phyloP scores from a whole-genome alignment of 805 yeast genomes.

The Metschnikowia hibisci region DNA sequence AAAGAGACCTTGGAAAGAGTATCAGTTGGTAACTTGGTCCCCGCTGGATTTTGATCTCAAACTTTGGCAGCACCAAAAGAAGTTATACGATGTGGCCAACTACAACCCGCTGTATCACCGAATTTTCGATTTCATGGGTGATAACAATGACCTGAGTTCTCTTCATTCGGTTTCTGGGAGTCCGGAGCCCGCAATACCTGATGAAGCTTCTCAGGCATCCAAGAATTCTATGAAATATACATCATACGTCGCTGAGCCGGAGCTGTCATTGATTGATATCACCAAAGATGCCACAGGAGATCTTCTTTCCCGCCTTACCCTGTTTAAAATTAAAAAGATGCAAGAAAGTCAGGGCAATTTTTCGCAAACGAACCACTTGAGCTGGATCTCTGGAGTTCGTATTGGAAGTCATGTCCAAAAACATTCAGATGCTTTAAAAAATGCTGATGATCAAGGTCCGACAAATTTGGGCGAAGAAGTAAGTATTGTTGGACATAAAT shows the following conservation, averaged over 20 bases:
- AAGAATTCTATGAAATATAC: slow-evolving; percentile 19
- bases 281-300: slow-evolving; percentile 30
- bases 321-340: slow-evolving; percentile 34
- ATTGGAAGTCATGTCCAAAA: slow-evolving; percentile 51
- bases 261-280: slow-evolving; percentile 30
- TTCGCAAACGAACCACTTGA: slow-evolving; percentile 60
- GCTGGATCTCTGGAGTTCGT: slow-evolving; percentile 92
- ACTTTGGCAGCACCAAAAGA: slow-evolving; percentile 64
- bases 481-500: slow-evolving; percentile 79
- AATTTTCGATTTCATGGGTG: slow-evolving; percentile 15
- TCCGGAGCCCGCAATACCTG: slow-evolving; percentile 9
- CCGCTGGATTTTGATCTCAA: slow-evolving; percentile 75
- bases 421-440: slow-evolving; percentile 5
- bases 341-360: slow-evolving; percentile 32
- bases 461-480: slow-evolving; percentile 88
- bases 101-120: slow-evolving; percentile 34
- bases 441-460: slow-evolving; percentile 34
- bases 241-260: slow-evolving; percentile 37
- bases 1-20: slow-evolving; percentile 68
- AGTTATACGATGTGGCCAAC: slow-evolving; percentile 33
- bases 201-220: slow-evolving; percentile 3
- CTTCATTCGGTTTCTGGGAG: slow-evolving; percentile 2
- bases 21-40: slow-evolving; percentile 92
- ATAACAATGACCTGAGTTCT: slow-evolving; percentile 3
- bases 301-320: slow-evolving; percentile 35